Percentiles rank a stretch among this genome's conserved stretches.
Evolutionary conservation across 2,329 filamentous ascomycete genomes (phyloP).

Genomic region (Pseudogymnoascus sp.): DNA sequence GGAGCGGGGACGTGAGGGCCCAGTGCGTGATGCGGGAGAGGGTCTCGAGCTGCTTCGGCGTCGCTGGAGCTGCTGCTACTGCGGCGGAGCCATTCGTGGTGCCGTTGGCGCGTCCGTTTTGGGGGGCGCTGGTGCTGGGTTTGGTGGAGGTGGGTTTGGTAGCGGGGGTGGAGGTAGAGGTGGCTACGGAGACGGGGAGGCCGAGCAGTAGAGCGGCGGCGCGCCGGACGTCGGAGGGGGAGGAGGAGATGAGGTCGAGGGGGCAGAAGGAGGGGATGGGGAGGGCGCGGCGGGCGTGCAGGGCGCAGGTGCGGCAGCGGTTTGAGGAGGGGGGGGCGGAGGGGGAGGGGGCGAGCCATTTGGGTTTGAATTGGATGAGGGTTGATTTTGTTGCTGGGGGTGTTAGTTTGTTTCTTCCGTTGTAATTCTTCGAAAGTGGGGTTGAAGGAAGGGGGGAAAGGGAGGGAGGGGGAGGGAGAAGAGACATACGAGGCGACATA

Average conservation of each 20-base stretch:
- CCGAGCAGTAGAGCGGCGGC: slow-evolving; percentile 29
- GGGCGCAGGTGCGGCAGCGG: slow-evolving; percentile 68
- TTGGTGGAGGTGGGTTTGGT: background rate
- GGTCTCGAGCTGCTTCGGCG: background rate
- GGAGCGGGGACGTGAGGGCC: slow-evolving; percentile 12
- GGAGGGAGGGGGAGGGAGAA: background rate
- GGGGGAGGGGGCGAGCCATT: slow-evolving; percentile 72
- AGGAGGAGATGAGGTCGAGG: slow-evolving; percentile 49
- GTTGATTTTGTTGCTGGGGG: slow-evolving; percentile 23
- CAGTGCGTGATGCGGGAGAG: background rate
- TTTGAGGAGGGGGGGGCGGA: slow-evolving; percentile 54
- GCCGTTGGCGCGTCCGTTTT: background rate
- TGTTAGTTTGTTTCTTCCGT: background rate
- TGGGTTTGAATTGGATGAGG: slow-evolving; percentile 71
- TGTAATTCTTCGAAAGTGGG: background rate
- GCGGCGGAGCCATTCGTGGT: background rate
- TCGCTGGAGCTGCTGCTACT: background rate
- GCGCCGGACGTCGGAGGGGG: slow-evolving; percentile 36
- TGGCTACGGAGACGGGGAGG: slow-evolving; percentile 10
- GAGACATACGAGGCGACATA: slow-evolving; percentile 47
- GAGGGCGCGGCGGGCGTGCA: slow-evolving; percentile 18
- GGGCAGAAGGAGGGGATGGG: slow-evolving; percentile 47
- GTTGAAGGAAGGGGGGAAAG: too few species aligned
- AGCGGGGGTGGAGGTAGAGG: background rate
- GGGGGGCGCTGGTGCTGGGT: background rate